phyloP scores from a whole-genome alignment of 805 yeast genomes.

The Dipodascus albidus region DNA sequence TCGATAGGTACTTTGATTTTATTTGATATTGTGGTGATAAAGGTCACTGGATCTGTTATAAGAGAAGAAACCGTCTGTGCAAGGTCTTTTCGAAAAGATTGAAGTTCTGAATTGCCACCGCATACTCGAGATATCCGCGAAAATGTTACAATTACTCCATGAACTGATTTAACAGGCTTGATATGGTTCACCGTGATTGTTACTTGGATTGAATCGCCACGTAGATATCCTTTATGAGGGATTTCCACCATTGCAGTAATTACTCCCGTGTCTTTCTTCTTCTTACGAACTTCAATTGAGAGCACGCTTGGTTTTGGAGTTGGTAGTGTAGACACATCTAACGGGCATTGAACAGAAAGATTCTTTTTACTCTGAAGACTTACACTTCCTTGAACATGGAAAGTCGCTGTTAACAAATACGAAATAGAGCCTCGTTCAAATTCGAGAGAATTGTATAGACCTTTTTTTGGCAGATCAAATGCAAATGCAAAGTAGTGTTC shows the following conservation, averaged over 20 bases:
- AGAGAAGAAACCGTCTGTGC: slow-evolving; percentile 69
- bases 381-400: slow-evolving; percentile 15
- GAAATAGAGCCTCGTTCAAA: slow-evolving; percentile 80
- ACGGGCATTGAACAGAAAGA: slow-evolving; percentile 56
- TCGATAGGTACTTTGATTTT: slow-evolving; percentile 69
- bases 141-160: slow-evolving; percentile 68
- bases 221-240: slow-evolving; percentile 56
- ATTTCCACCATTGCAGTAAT: slow-evolving; percentile 30
- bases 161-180: slow-evolving; percentile 53
- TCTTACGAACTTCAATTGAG: slow-evolving; percentile 40
- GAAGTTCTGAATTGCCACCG: slow-evolving; percentile 45
- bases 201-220: slow-evolving; percentile 74
- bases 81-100: slow-evolving; percentile 70
- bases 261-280: slow-evolving; percentile 30
- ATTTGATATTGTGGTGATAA: slow-evolving; percentile 46
- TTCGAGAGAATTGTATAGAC: slow-evolving; percentile 61
- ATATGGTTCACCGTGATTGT: slow-evolving; percentile 57
- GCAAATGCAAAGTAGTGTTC: slow-evolving; percentile 83
- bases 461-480: slow-evolving; percentile 64
- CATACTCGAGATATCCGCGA: slow-evolving; percentile 68
- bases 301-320: slow-evolving; percentile 57
- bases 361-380: slow-evolving; percentile 37
- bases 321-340: slow-evolving; percentile 58
- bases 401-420: slow-evolving; percentile 44
- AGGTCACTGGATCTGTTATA: slow-evolving; percentile 58